Evolutionary conservation across 1,139 yeast genomes (phyloP), one percentile per base, ranked within the genome.

Genomic region (Magnusiomyces magnusii): DNA sequence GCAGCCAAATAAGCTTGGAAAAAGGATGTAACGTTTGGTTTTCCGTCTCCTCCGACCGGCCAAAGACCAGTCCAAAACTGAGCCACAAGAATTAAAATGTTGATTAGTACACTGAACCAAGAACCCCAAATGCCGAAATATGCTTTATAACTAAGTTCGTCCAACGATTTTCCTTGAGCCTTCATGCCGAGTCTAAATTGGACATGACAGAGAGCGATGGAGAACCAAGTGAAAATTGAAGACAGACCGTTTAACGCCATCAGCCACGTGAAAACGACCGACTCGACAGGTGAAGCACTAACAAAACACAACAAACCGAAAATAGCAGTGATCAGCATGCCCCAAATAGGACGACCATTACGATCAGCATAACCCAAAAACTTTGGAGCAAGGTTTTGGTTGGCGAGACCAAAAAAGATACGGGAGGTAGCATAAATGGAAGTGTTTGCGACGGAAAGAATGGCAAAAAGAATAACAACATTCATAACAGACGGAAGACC

Each of bases 211-310:
- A 86, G 69, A 69, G 86, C 83, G 67, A 90, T 87, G 23, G 92
- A 83, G 49, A 83, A 83, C 95, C 96, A 89, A 5, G 95, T 87
- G 72, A 89, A 88, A 60, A 90, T 78, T 1, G 96, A 85, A 53
- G 95, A 86, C 64, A 89, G 81, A 61, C 95, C 95, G 19, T 96
- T 86, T 55, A 91, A 76, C 28, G 96, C 88, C 70, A 88, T 76
- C 68, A 90, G 76, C 96, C 97, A 90, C 65, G 76, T 77, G 73
- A 90, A 90, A 17, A 89, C 88, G 39, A 77, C 79, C 62, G 80
- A 83, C 71, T 87, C 82, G 25, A 79, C 72, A 54, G 86, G 80
- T 42, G 95, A 89, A 42, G 90, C 90, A 51, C 68, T 67, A 62
- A 87, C 76, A 75, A 84, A 89, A 64, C 88, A 83, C 59, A 89